Evolutionary conservation across 129 eudicot species (phyloP).

Genomic region (Pseudognaphalium luteoalbum): DNA sequence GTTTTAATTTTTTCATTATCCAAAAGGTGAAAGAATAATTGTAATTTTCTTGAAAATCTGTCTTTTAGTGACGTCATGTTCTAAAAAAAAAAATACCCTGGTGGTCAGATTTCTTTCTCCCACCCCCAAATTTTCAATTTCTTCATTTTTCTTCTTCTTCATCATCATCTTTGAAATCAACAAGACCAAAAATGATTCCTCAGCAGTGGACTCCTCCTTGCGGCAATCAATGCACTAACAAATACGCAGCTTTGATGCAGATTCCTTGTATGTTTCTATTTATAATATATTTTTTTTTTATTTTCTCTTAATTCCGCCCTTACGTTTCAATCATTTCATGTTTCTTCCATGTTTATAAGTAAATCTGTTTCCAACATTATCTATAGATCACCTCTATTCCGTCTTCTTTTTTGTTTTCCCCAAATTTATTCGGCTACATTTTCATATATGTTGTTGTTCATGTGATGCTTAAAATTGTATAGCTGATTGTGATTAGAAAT

Average conservation of each 20-base stretch:
- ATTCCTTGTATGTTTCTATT: constrained; percentile 85
- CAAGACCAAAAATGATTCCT: constrained; percentile 50
- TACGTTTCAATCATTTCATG: neutral
- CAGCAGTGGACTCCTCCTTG: constrained; percentile 86
- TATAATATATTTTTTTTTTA: neutral
- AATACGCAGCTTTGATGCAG: constrained; percentile 82
- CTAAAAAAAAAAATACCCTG: constrained; percentile 15
- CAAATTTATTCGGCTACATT: constrained; percentile 15
- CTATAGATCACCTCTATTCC: neutral
- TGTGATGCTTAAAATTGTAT: neutral
- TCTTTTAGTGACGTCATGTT: neutral
- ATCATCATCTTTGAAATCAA: constrained; percentile 12
- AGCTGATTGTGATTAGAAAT: neutral
- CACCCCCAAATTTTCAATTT: constrained; percentile 23
- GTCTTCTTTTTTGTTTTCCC: constrained; percentile 2
- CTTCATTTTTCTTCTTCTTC: constrained; percentile 15
- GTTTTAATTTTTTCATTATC: too few relatives aligned
- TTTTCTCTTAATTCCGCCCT: neutral
- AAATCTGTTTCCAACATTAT: neutral
- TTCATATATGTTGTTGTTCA: neutral
- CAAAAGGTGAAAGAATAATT: too few relatives aligned
- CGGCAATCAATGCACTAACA: constrained; percentile 82
- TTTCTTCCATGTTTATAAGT: neutral
- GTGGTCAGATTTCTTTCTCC: neutral
- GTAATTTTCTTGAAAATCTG: too few relatives aligned